A percentile compares a stretch with the other conserved stretches of the same genome.
Conservation (phyloP, 805 yeast species). For the Candida andamanensis region DNA sequence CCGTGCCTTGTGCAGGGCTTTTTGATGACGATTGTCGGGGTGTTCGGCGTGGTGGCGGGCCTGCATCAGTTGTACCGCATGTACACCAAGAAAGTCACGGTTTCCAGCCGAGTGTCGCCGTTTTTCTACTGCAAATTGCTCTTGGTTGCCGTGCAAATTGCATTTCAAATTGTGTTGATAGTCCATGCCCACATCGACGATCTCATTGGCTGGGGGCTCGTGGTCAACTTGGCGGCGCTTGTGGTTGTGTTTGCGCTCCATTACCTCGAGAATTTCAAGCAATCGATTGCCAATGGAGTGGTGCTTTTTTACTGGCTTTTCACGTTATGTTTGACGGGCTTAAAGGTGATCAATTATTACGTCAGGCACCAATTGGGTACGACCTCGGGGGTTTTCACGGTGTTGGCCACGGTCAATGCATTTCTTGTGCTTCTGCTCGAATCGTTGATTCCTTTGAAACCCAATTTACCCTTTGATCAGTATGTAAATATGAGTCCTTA, state of each 20-base stretch:
- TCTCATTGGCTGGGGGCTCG: slow-evolving; percentile 21
- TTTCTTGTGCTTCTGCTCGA: slow-evolving; percentile 42
- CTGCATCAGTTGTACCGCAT: slow-evolving; percentile 27
- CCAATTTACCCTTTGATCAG: slow-evolving; percentile 19
- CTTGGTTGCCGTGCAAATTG: slow-evolving; percentile 34
- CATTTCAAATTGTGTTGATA: slow-evolving; percentile 25
- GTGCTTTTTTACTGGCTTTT: slow-evolving; percentile 75
- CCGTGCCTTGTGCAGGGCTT: slow-evolving; percentile 57
- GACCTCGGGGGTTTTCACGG: slow-evolving; percentile 19
- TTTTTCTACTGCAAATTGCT: slow-evolving; percentile 39
- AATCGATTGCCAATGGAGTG: slow-evolving; percentile 60
- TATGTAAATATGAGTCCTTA: slow-evolving; percentile 31
- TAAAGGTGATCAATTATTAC: slow-evolving; percentile 38
- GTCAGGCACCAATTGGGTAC: slow-evolving; percentile 28
- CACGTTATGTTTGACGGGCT: slow-evolving; percentile 41
- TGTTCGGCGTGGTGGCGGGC: slow-evolving; percentile 42
- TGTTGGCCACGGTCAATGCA: slow-evolving; percentile 34
- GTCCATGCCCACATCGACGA: slow-evolving; percentile 13
- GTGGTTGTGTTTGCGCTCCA: slow-evolving; percentile 53
- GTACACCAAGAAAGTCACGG: slow-evolving; percentile 19
- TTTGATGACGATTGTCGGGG: slow-evolving; percentile 36
- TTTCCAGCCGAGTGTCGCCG: slow-evolving; percentile 29
- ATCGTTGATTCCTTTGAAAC: slow-evolving; percentile 28
- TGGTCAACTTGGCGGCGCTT: slow-evolving; percentile 35
- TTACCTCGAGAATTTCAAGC: slow-evolving; percentile 66